Conservation (phyloP, 257 asterid genomes). For the Fraxinus quadrangulata region DNA sequence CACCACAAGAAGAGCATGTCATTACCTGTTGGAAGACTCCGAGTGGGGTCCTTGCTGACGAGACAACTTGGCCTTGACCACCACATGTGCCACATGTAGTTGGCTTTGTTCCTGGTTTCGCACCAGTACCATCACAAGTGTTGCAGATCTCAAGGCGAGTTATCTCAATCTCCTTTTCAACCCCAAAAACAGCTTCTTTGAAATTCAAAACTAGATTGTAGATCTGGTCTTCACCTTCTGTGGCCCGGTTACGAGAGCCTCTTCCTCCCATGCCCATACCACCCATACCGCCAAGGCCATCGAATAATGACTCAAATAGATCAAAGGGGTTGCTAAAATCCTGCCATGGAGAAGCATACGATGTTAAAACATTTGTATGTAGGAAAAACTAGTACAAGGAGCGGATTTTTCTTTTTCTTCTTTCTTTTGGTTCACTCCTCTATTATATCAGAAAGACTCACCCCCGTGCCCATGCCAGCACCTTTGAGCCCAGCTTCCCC, state of each 20-base stretch:
- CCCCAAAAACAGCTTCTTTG: conserved; percentile 92
- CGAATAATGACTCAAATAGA: conserved; percentile 82
- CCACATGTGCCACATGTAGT: conserved; percentile 78
- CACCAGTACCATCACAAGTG: conserved; percentile 93
- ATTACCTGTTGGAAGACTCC: conserved; percentile 97
- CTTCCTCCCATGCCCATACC: conserved; percentile 86
- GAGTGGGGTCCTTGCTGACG: conserved; percentile 86
- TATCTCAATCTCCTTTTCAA: conserved; percentile 91
- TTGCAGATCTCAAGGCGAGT: conserved; percentile 83
- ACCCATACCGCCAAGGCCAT: conserved; percentile 92
- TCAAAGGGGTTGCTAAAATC: conserved; percentile 98
- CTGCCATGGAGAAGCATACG: conserved; percentile 40
- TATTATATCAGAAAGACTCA: conserved; percentile 46
- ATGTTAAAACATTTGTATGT: conserved; percentile 21
- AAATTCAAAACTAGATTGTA: conserved; percentile 73
- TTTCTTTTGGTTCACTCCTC: not conserved
- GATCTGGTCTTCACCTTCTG: conserved; percentile 93
- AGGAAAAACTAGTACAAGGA: not conserved
- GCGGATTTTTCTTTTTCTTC: not conserved
- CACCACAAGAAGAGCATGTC: conserved; percentile 87
- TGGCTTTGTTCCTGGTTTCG: conserved; percentile 80
- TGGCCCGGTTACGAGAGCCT: conserved; percentile 71
- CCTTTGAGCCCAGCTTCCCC: conserved; percentile 99
- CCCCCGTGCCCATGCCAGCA: conserved; percentile 89
- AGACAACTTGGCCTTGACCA: conserved; percentile 93